phyloP scores from a whole-genome alignment of 768 basidiomycete species.

The Kwoniella bestiolae region DNA sequence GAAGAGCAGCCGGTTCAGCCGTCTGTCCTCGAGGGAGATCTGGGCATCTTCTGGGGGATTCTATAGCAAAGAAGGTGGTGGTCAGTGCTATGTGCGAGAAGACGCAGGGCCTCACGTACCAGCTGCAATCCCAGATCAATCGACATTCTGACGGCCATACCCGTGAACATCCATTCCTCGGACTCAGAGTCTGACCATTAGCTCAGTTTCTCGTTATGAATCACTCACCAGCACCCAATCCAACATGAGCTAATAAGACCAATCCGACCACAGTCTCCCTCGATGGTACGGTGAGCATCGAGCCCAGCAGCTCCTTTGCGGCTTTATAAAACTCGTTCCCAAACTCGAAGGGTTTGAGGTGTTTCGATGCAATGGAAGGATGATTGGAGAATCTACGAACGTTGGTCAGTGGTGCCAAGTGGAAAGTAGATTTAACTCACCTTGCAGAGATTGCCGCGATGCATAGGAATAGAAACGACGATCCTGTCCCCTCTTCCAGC shows the following conservation, averaged over 20 bases:
- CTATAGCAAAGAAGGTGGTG: slow-evolving; percentile 10
- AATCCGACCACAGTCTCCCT: slow-evolving; percentile 33
- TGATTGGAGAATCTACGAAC: slow-evolving; percentile 39
- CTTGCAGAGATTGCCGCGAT: slow-evolving; percentile 42
- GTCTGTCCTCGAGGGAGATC: slow-evolving; percentile 25
- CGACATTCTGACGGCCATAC: slow-evolving; percentile 42
- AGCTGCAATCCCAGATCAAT: slow-evolving; percentile 44
- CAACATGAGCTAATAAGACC: slow-evolving; percentile 28
- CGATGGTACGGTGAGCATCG: slow-evolving; percentile 40
- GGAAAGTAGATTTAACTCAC: slow-evolving; percentile 17
- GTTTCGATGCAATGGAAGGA: slow-evolving; percentile 28
- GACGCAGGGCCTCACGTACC: slow-evolving; percentile 12
- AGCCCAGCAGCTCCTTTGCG: slow-evolving; percentile 41
- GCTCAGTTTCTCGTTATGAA: not conserved
- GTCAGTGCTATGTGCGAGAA: not conserved
- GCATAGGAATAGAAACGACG: slow-evolving; percentile 31
- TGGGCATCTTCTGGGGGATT: slow-evolving; percentile 23
- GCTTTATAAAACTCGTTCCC: slow-evolving; percentile 38
- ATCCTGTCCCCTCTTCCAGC: slow-evolving; percentile 31
- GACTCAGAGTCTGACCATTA: slow-evolving; percentile 38
- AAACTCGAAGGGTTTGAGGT: slow-evolving; percentile 25
- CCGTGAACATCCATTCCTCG: slow-evolving; percentile 38
- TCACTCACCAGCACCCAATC: slow-evolving; percentile 41
- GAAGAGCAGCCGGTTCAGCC: slow-evolving; percentile 33
- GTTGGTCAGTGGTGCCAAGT: not conserved